These are phyloP conservation scores for Aegilops bicornis DNA, from an alignment of 176 grass and related monocot species.

Conservation along the genomic window DNA sequence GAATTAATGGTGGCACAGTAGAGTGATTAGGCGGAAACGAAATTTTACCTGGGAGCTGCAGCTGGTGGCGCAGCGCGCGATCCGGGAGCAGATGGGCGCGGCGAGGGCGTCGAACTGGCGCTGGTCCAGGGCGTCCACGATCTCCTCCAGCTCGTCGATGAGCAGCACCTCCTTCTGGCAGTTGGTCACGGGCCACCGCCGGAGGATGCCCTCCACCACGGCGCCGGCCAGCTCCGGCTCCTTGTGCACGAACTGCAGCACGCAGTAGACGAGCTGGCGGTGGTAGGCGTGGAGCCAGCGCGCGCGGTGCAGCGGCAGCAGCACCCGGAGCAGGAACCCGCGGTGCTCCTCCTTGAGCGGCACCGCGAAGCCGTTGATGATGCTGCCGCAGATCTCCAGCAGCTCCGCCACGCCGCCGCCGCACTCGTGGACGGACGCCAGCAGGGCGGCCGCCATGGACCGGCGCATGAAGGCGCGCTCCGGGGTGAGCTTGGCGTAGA, in stretches of 20 bases:
- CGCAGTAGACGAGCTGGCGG: conserved; percentile 77
- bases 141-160: conserved; percentile 81
- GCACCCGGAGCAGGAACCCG: conserved; percentile 59
- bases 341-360: conserved; percentile 87
- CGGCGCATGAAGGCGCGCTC: conserved; percentile 81
- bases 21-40: no score
- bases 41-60: conserved; percentile 68
- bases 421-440: conserved; percentile 43
- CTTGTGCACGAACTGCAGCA: conserved; percentile 74
- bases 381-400: conserved; percentile 92
- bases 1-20: no score
- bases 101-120: conserved; percentile 51
- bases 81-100: conserved; percentile 55
- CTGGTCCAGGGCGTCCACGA: conserved; percentile 39
- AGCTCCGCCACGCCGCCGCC: conserved; percentile 56
- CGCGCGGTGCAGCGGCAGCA: conserved; percentile 78
- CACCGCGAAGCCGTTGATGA: conserved; percentile 83
- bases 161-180: conserved; percentile 90
- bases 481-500: conserved; percentile 72
- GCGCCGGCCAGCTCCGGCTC: conserved; percentile 36
- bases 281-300: conserved; percentile 55
- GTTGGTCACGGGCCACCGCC: conserved; percentile 71
- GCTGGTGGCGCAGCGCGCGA: conserved; percentile 65
- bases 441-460: conserved; percentile 50
- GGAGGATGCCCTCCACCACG: conserved; percentile 48